A percentile compares a stretch with the other conserved stretches of the same genome.
Evolutionary conservation across 2,329 filamentous ascomycete genomes (phyloP).

Genomic region (Samsoniella hepiali): DNA sequence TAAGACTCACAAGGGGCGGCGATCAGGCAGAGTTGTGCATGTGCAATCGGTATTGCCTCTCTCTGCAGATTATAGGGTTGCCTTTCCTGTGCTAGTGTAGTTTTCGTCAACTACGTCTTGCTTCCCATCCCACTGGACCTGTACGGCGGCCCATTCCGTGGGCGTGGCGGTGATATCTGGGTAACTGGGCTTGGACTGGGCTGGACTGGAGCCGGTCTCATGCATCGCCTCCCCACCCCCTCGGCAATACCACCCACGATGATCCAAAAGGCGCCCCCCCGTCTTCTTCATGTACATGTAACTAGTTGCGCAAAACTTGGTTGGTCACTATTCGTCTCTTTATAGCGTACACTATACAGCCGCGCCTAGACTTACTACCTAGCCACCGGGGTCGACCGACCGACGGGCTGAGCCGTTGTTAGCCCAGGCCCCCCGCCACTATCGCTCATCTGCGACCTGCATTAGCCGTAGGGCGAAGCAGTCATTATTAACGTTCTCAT

Average conservation of each 20-base stretch:
- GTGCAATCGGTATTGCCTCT: not conserved
- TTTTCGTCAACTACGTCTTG: too few species aligned
- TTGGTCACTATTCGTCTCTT: too few species aligned
- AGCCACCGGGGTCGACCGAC: not conserved
- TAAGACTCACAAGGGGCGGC: not conserved
- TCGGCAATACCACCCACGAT: not conserved
- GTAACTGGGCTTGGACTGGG: not conserved
- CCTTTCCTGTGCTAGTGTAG: not conserved
- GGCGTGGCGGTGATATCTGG: not conserved
- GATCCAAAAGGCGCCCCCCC: not conserved
- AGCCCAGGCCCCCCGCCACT: not conserved
- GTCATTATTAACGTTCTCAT: not conserved
- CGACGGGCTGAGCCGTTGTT: not conserved
- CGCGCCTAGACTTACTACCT: too few species aligned
- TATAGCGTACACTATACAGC: too few species aligned
- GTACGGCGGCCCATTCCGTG: not conserved
- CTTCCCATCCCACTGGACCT: not conserved
- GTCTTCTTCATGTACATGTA: not conserved
- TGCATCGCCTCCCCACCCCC: not conserved
- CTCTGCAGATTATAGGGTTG: not conserved
- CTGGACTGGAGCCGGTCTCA: not conserved
- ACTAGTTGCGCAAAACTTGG: too few species aligned
- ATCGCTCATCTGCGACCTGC: slow-evolving; percentile 8
- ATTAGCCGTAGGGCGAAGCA: not conserved
- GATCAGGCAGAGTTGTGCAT: not conserved